These are phyloP conservation scores for Xerophyta viscosa DNA, from an alignment of 106 monocot species.

Conservation along the genomic window DNA sequence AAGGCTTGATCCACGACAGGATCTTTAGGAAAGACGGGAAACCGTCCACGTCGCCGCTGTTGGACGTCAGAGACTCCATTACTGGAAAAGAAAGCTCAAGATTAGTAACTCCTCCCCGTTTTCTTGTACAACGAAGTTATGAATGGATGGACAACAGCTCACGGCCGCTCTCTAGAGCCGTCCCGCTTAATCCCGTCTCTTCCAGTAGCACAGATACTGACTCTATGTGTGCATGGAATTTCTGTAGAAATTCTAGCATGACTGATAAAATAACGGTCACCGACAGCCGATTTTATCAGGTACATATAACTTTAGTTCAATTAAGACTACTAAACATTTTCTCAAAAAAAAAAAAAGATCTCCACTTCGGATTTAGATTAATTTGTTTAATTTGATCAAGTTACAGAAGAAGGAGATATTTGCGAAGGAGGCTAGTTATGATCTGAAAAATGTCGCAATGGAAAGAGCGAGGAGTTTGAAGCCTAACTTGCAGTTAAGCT, in stretches of 20 bases:
- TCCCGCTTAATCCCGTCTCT: too few relatives aligned
- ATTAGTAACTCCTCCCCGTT: not conserved
- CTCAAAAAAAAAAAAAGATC: too few relatives aligned
- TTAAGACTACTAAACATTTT: too few relatives aligned
- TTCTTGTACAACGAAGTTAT: conserved; percentile 10
- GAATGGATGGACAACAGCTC: conserved; percentile 16
- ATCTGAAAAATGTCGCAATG: too few relatives aligned
- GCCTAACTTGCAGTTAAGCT: conserved; percentile 64
- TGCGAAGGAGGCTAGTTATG: not conserved
- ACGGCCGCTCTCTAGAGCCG: not conserved
- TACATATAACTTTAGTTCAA: not conserved
- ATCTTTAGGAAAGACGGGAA: conserved; percentile 41
- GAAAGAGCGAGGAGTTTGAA: too few relatives aligned
- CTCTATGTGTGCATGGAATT: conserved; percentile 8
- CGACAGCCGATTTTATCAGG: not conserved
- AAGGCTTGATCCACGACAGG: conserved; percentile 46
- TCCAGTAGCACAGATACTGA: too few relatives aligned
- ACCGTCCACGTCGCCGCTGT: conserved; percentile 36
- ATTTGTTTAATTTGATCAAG: not conserved
- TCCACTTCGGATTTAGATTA: too few relatives aligned
- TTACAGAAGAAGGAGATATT: conserved; percentile 9
- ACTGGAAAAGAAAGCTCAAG: conserved; percentile 6
- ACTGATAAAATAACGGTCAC: conserved; percentile 16
- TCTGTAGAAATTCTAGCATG: not conserved
- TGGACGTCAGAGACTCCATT: conserved; percentile 42